These are phyloP conservation scores for Phyllostachys edulis DNA, from an alignment of 176 grass and related monocot species.

Conservation along the genomic window DNA sequence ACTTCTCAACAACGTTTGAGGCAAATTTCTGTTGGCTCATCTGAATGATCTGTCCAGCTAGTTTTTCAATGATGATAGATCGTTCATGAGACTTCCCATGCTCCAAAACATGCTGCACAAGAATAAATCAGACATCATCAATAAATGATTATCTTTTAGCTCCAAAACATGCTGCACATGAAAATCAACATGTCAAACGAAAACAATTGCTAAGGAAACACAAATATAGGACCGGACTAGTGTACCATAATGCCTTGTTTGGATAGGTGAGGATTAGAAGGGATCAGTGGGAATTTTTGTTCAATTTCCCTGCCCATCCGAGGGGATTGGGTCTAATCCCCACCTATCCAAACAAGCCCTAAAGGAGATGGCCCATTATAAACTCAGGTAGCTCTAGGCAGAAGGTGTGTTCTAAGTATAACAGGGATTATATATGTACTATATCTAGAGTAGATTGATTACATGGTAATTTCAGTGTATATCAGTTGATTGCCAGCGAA, in stretches of 20 bases:
- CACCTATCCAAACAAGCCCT: too few species aligned
- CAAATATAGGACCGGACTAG: neutral
- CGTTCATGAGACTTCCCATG: conserved; percentile 82
- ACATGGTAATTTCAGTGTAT: neutral
- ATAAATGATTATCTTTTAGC: neutral
- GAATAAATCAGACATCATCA: conserved; percentile 3
- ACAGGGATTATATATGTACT: neutral
- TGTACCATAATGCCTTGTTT: neutral
- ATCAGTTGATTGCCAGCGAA: neutral
- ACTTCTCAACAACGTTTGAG: conserved; percentile 96
- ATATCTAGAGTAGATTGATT: neutral
- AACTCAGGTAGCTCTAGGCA: conserved; percentile 12
- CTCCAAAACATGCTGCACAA: conserved; percentile 85
- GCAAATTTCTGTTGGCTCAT: conserved; percentile 99
- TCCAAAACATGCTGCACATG: neutral
- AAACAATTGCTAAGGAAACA: conserved; percentile 5
- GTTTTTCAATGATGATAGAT: conserved; percentile 76
- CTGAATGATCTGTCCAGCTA: conserved; percentile 93
- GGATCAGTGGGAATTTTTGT: too few species aligned
- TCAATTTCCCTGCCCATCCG: too few species aligned
- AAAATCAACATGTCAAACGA: neutral
- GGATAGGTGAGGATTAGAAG: too few species aligned
- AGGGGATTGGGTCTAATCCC: too few species aligned
- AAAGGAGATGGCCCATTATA: conserved; percentile 5
- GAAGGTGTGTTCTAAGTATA: neutral